phyloP scores from a whole-genome alignment of 371 early-diverging fungal genomes.

The Mortierella sp. region DNA sequence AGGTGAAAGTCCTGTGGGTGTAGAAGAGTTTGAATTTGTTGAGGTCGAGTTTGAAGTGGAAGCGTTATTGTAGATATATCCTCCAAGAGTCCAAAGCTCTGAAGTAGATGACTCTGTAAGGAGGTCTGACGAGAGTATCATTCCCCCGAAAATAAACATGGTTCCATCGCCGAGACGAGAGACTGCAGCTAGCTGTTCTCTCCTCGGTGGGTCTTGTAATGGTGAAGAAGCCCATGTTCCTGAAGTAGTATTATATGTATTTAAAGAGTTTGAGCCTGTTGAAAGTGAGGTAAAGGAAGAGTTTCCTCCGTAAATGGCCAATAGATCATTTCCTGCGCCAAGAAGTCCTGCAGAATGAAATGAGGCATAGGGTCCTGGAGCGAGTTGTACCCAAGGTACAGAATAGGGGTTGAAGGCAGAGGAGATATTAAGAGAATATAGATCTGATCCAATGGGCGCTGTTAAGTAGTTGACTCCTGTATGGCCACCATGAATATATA shows the following conservation, averaged over 20 bases:
- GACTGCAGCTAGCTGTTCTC: slow-evolving; percentile 31
- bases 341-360: slow-evolving; percentile 34
- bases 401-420: slow-evolving; percentile 42
- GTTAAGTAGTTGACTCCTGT: slow-evolving; percentile 48
- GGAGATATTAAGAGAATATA: slow-evolving; percentile 47
- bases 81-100: slow-evolving; percentile 49
- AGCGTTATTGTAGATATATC: slow-evolving; percentile 16
- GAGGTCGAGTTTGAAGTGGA: slow-evolving; percentile 15
- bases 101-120: slow-evolving; percentile 21
- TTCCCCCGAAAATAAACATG: slow-evolving; percentile 47
- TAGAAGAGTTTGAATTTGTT: slow-evolving; percentile 8
- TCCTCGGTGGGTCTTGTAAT: slow-evolving; percentile 46
- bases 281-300: slow-evolving; percentile 35
- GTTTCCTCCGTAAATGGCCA: slow-evolving; percentile 51
- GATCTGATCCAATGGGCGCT: slow-evolving; percentile 48
- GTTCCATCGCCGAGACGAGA: slow-evolving; percentile 47
- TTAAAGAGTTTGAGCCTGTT: slow-evolving; percentile 27
- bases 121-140: slow-evolving; percentile 29
- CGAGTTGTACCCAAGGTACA: slow-evolving; percentile 47
- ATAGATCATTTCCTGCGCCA: slow-evolving; percentile 29
- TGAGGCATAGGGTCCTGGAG: slow-evolving; percentile 48
- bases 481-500: slow-evolving; percentile 52
- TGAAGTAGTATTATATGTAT: slow-evolving; percentile 33
- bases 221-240: slow-evolving; percentile 30
- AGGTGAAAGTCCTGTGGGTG: slow-evolving; percentile 38